Evolutionary conservation across 768 basidiomycete species (phyloP).

Genomic region (Rhizopogon sp.): DNA sequence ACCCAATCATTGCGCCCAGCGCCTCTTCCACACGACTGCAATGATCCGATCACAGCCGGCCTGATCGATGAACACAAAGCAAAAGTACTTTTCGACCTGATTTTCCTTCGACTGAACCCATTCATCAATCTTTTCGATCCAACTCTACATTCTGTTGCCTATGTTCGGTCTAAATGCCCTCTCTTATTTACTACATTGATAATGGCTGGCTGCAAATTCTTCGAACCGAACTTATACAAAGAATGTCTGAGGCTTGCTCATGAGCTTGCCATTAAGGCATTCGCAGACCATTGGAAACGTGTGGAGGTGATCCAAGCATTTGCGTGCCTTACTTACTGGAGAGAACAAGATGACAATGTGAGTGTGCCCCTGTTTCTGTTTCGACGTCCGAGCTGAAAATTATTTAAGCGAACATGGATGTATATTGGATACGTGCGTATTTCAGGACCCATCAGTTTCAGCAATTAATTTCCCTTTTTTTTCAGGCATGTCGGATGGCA

Average conservation of each 20-base stretch:
- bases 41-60: conserved; percentile 70
- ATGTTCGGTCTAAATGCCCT: conserved; percentile 75
- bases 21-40: conserved; percentile 34
- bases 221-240: conserved; percentile 62
- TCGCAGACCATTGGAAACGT: conserved; percentile 71
- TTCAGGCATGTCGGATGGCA: conserved; percentile 81
- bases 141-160: conserved; percentile 71
- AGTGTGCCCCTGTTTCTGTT: conserved; percentile 17
- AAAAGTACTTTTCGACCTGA: conserved; percentile 66
- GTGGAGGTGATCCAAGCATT: conserved; percentile 89
- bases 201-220: conserved; percentile 84
- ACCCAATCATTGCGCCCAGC: conserved; percentile 31
- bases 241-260: conserved; percentile 68
- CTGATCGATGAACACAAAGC: conserved; percentile 69
- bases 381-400: conserved; percentile 9
- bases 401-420: conserved; percentile 70
- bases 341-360: conserved; percentile 80
- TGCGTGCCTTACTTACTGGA: conserved; percentile 87
- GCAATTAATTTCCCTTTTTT: background rate
- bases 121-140: conserved; percentile 90
- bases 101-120: conserved; percentile 82
- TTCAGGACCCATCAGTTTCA: background rate
- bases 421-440: conserved; percentile 77
- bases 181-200: conserved; percentile 83
- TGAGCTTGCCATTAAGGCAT: conserved; percentile 71